Percentiles rank a stretch among this genome's conserved stretches.
phyloP scores from a whole-genome alignment of 2,329 filamentous ascomycete species.

The Lecanoromycetidae sp. region DNA sequence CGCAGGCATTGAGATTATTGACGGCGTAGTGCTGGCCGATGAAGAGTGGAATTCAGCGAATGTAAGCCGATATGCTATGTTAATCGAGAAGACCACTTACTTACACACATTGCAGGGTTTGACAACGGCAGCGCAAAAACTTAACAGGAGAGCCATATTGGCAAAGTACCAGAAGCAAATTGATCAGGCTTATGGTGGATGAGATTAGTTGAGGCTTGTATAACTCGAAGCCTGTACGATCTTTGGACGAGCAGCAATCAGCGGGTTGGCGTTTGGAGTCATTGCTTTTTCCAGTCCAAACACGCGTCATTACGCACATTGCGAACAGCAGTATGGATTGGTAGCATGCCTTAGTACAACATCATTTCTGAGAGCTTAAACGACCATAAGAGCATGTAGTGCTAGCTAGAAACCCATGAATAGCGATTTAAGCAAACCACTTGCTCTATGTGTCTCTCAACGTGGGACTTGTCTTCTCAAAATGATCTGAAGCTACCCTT shows the following conservation, averaged over 20 bases:
- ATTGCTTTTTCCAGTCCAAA: neutral
- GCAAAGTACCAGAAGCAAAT: slow-evolving; percentile 41
- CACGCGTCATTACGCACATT: too few relatives aligned
- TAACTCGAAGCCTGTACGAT: neutral
- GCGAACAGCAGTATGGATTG: too few relatives aligned
- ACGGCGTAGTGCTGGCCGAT: slow-evolving; percentile 64
- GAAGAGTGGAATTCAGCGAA: slow-evolving; percentile 82
- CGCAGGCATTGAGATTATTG: slow-evolving; percentile 39
- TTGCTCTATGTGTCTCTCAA: too few relatives aligned
- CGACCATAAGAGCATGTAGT: too few relatives aligned
- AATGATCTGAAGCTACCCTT: too few relatives aligned
- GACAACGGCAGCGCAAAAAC: slow-evolving; percentile 41
- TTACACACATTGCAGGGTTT: slow-evolving; percentile 28
- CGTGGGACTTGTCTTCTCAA: too few relatives aligned
- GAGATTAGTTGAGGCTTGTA: neutral
- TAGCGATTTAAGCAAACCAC: too few relatives aligned
- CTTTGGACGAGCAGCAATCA: neutral
- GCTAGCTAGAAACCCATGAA: too few relatives aligned
- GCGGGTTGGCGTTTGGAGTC: neutral
- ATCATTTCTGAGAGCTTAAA: too few relatives aligned
- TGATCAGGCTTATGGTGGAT: slow-evolving; percentile 32
- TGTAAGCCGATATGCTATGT: slow-evolving; percentile 44
- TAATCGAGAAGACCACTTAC: neutral
- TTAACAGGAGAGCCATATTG: slow-evolving; percentile 39
- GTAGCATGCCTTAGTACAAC: too few relatives aligned